These are phyloP conservation scores for Oxalis stricta DNA, from an alignment of 441 rosid genomes.

Conservation along the genomic window DNA sequence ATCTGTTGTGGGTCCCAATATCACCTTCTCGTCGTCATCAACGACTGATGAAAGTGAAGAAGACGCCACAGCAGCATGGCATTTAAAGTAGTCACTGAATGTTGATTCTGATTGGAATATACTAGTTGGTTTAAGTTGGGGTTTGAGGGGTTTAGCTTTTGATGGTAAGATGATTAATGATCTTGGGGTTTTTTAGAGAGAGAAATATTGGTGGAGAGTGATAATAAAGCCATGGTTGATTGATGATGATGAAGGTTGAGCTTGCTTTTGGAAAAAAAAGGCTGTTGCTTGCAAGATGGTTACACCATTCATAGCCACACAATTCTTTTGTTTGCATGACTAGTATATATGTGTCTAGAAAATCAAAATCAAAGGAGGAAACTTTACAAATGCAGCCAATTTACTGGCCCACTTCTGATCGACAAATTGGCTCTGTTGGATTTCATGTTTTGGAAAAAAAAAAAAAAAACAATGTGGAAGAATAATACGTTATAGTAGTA, in stretches of 20 bases:
- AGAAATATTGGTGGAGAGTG: constrained; percentile 13
- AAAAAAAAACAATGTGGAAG: too few species aligned
- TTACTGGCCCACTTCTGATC: too few species aligned
- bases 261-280: background rate
- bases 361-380: too few species aligned
- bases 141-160: background rate
- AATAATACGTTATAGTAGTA: too few species aligned
- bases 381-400: too few species aligned
- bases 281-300: constrained; percentile 17
- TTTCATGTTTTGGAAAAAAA: too few species aligned
- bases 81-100: constrained; percentile 5
- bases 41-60: background rate
- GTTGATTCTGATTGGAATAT: background rate
- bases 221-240: constrained; percentile 18
- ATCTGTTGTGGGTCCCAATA: constrained; percentile 18
- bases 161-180: constrained; percentile 4
- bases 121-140: background rate
- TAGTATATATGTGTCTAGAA: too few species aligned
- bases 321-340: background rate
- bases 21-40: constrained; percentile 13
- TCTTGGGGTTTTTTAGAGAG: constrained; percentile 11
- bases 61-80: constrained; percentile 15
- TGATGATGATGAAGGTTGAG: too few species aligned
- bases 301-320: constrained; percentile 24
- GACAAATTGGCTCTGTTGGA: too few species aligned